Evolutionary conservation across 371 early-diverging fungal species (phyloP), one percentile per base, ranked within the genome.

Genomic region (Mucor mucedo): DNA sequence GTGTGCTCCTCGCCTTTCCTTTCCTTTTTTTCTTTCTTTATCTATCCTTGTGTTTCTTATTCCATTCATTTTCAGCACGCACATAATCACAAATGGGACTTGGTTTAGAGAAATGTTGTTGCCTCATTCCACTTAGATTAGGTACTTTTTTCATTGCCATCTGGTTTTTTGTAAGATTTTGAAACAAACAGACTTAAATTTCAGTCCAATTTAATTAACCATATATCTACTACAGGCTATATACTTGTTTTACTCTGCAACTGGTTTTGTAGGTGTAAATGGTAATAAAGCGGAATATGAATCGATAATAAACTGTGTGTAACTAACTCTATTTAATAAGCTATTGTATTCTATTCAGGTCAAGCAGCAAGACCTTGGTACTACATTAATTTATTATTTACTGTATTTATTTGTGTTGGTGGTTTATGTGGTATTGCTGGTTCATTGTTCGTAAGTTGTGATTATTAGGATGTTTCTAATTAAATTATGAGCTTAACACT

Each of bases 31-130:
- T 45, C 16, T 45, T 21, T 21, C n/a, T 44, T n/a, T 44, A 41
- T 2, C 7, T 41, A 41, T 41, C 14, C 41, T 41, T 41, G 21
- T 21, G 21, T 21, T 21, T 21, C 21, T 21, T 21, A 21, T 21
- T 21, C 21, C 14, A 41, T 44, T 44, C 44, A 44, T 16, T 44
- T 6, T 47, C 2, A 16, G 9, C 47, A 47, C 47, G 16, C 45
- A 45, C 45, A 45, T 16, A 47, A 16, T 21, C 9, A 47, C 21
- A 47, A 28, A 79, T 79, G 79, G 75, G 80, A 49, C 50, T 79
- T 28, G 77, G 78, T 50, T 60, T 76, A 56, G 81, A 80, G 59
- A 78, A 80, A 64, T 80, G 81, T 41, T 80, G 81, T 40, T 76
- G 81, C 60, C 60, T 78, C 60, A 76, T 80, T 58, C 81, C 81